Evolutionary conservation across 768 basidiomycete species (phyloP).

Genomic region (Suillus cothurnatus): DNA sequence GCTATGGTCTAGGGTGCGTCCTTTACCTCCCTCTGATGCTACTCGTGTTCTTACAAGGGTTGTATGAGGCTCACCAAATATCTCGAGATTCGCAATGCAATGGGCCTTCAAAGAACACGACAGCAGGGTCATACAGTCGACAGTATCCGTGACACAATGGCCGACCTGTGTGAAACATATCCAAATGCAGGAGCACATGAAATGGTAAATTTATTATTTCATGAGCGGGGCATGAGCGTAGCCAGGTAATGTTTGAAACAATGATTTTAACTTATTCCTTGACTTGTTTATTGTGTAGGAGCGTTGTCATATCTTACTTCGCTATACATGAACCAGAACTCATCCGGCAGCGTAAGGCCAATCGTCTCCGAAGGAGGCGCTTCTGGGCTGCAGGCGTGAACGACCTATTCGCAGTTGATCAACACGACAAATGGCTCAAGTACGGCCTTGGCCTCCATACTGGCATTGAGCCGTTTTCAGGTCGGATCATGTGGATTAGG

Average conservation of each 20-base stretch:
- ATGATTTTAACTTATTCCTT: no score
- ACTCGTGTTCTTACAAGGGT: neutral
- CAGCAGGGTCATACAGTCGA: neutral
- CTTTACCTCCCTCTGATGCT: neutral
- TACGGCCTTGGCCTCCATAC: conserved; percentile 41
- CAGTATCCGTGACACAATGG: neutral
- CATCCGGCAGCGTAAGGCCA: conserved; percentile 18
- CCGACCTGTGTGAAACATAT: neutral
- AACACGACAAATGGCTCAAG: conserved; percentile 48
- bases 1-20: neutral
- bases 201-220: no score
- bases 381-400: conserved; percentile 48
- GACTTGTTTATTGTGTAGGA: no score
- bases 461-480: conserved; percentile 40
- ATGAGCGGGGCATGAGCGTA: no score
- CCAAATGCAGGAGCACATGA: neutral
- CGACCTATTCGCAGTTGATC: conserved; percentile 41
- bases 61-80: neutral
- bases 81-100: neutral
- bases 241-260: no score
- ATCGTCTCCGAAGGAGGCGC: conserved; percentile 31
- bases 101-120: neutral
- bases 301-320: conserved; percentile 7
- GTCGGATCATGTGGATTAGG: conserved; percentile 37
- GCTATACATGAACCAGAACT: conserved; percentile 20